Conservation (phyloP, 108 stramenopile genomes). For the Cafeteria roenbergensis region DNA sequence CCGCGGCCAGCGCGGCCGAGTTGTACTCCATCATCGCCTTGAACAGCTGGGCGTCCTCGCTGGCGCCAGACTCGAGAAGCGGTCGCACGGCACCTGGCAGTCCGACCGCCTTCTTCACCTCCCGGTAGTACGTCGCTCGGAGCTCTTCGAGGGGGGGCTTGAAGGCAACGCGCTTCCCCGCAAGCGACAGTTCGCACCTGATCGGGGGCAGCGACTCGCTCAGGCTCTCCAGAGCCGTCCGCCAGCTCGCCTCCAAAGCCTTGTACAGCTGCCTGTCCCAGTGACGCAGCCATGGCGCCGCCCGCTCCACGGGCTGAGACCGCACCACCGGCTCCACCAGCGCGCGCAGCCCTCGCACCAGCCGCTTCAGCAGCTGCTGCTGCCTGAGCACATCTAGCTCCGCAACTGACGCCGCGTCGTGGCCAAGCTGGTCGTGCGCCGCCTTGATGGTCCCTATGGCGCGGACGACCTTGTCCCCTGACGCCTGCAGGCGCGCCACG, state of each 20-base stretch:
- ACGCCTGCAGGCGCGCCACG: constrained; percentile 40
- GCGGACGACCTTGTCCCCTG: constrained; percentile 38
- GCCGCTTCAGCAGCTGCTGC: constrained; percentile 27
- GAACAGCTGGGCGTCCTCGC: constrained; percentile 18
- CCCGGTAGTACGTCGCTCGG: constrained; percentile 40
- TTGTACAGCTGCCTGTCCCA: constrained; percentile 58
- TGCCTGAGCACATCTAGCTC: constrained; percentile 36
- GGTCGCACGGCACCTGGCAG: constrained; percentile 16
- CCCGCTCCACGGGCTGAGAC: constrained; percentile 26
- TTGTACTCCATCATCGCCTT: constrained; percentile 33
- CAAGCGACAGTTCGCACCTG: constrained; percentile 31
- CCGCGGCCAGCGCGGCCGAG: constrained; percentile 22
- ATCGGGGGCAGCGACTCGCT: constrained; percentile 41
- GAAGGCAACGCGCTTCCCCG: constrained; percentile 24
- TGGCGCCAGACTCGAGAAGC: constrained; percentile 12
- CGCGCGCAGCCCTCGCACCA: constrained; percentile 24
- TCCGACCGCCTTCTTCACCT: constrained; percentile 43
- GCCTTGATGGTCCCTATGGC: constrained; percentile 43
- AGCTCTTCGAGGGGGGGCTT: constrained; percentile 48
- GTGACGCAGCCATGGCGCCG: constrained; percentile 35
- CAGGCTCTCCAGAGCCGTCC: constrained; percentile 44
- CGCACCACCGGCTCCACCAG: constrained; percentile 20
- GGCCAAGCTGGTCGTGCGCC: constrained; percentile 20
- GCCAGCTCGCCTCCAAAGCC: constrained; percentile 44
- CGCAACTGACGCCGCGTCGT: constrained; percentile 23